These are phyloP conservation scores for Exophiala viscosa DNA, from an alignment of 2,329 filamentous ascomycete genomes.

Conservation along the genomic window DNA sequence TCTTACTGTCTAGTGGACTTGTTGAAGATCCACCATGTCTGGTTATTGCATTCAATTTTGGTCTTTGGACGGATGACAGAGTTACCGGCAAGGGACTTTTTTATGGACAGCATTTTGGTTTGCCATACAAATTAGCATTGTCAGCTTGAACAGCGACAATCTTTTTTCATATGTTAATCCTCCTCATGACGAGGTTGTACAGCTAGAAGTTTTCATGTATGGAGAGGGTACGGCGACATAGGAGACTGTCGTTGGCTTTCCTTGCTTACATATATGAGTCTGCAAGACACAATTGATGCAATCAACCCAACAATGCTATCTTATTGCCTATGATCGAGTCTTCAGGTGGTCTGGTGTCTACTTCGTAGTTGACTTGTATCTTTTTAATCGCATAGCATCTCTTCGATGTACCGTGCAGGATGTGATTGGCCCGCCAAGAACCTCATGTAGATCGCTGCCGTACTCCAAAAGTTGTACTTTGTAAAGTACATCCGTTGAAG, in stretches of 20 bases:
- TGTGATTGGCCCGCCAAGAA: too few species aligned
- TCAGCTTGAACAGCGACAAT: conserved; percentile 24
- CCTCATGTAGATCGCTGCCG: too few species aligned
- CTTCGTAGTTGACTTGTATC: too few species aligned
- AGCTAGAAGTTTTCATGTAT: conserved; percentile 25
- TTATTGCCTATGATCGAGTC: neutral
- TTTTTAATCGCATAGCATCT: too few species aligned
- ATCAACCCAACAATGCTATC: neutral
- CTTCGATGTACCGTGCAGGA: too few species aligned
- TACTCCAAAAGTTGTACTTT: too few species aligned
- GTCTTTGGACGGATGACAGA: conserved; percentile 3
- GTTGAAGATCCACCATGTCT: neutral
- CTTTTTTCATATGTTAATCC: conserved; percentile 25
- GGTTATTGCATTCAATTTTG: conserved; percentile 10
- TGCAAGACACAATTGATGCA: conserved; percentile 1
- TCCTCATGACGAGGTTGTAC: conserved; percentile 21
- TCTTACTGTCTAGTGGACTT: conserved; percentile 3
- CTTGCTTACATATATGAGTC: conserved; percentile 1
- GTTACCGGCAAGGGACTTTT: conserved; percentile 9
- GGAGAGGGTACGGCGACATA: conserved; percentile 14
- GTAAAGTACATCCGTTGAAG: too few species aligned
- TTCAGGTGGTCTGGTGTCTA: too few species aligned
- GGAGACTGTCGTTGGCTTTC: neutral
- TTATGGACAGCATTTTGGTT: conserved; percentile 21
- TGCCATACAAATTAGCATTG: conserved; percentile 14